Evolutionary conservation across 257 asterid genomes (phyloP), one percentile per base, ranked within the genome.

Genomic region (Solanum gandarillasii): DNA sequence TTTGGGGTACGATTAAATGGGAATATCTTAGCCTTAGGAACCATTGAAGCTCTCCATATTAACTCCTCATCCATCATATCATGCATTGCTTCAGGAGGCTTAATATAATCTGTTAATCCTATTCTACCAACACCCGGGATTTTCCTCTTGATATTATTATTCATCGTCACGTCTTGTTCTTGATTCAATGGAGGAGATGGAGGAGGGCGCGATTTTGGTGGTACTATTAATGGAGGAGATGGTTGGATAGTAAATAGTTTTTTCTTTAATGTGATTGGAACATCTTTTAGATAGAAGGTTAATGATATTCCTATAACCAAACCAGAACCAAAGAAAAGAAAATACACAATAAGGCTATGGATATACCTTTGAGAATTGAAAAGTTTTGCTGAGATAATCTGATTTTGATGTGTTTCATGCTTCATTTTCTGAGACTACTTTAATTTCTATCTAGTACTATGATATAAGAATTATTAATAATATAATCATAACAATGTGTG

Each of bases 1-100:
- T 96, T 96, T 0, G 96, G 98, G 12, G 92, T 92, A 2, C 93
- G 91, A 1, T 87, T 71, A 84, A 91, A 94, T 6, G 99, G 98
- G 20, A 41, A 88, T 6, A 43, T 89, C 0, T 2, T 5, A 0
- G 91, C 73, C 85, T 84, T 89, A 0, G 99, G 95, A 75, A 88
- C 90, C 95, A 96, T 90, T 20, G 99, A 95, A 68, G 99, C 98
- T 82, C 96, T 89, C 99, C 99, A 96, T 1, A 96, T 88, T 88
- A 96, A 83, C 83, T 95, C 98, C 25, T 91, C 90, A 2, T 96
- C 99, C 2, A 76, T 93, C 99, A 96, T 95, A 39, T 93, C 91
- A 48, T 96, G 98, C 92, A 75, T 88, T 25, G 76, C 52, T 4
- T 71, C 73, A 6, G 92, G 91, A 3, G 92, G 91, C 87, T 83